Evolutionary conservation across 805 yeast species (phyloP).

Genomic region (Spathaspora boniae): DNA sequence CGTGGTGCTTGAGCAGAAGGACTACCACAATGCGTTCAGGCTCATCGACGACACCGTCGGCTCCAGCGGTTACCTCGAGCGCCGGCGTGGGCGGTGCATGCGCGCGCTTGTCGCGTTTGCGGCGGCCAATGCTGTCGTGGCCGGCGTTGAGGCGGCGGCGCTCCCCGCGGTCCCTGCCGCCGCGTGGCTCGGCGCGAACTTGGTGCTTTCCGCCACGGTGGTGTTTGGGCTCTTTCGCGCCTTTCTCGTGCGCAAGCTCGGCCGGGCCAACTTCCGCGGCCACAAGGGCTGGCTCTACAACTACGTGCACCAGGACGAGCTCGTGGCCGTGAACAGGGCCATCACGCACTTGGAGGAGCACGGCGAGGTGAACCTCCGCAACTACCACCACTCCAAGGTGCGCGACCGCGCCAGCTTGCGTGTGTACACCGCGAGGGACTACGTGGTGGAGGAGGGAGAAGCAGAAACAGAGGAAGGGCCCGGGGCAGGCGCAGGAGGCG

Average conservation of each 20-base stretch:
- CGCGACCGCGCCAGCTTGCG: conserved; percentile 16
- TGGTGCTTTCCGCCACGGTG: conserved; percentile 2
- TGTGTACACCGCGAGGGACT: conserved; percentile 18
- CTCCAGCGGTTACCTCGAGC: conserved; percentile 10
- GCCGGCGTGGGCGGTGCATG: conserved; percentile 4
- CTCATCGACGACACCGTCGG: conserved; percentile 24
- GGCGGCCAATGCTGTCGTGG: conserved; percentile 9
- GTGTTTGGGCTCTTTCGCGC: conserved; percentile 5
- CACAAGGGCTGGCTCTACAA: conserved; percentile 26
- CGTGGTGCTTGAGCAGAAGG: conserved; percentile 21
- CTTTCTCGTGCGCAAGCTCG: conserved; percentile 7
- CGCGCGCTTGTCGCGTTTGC: neutral
- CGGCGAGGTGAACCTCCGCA: conserved; percentile 37
- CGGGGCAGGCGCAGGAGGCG: neutral
- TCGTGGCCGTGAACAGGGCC: conserved; percentile 28
- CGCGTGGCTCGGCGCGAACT: conserved; percentile 11
- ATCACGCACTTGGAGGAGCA: conserved; percentile 41
- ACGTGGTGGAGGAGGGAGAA: conserved; percentile 18
- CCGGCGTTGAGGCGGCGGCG: conserved; percentile 18
- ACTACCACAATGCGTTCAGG: conserved; percentile 24
- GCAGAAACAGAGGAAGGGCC: neutral
- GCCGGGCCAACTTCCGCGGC: conserved; percentile 37
- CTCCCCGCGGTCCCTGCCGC: conserved; percentile 14
- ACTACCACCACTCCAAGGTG: conserved; percentile 34
- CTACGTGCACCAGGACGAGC: conserved; percentile 27